Evolutionary conservation across 768 basidiomycete species (phyloP), one percentile per base, ranked within the genome.

Genomic region (Lactarius tabidus): DNA sequence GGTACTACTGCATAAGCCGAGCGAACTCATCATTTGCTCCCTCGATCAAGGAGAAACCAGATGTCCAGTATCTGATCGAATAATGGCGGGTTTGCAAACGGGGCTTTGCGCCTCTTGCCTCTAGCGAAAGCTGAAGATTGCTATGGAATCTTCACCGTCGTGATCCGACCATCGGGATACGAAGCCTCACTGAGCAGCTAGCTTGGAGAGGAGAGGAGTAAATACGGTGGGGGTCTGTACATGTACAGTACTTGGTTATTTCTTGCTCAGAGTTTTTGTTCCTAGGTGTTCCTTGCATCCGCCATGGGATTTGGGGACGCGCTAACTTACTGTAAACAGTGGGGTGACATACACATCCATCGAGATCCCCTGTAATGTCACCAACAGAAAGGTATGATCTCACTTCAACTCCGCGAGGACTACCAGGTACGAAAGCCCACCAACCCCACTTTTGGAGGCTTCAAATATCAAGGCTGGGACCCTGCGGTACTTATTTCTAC

Each of bases 101-200:
- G 48, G 48, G 48, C 48, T 31, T 38, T 26, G 4, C 23, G n/a
- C n/a, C n/a, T n/a, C n/a, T n/a, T n/a, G n/a, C n/a, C 26, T 36
- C 31, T 48, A 57, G 48, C 60, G 56, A 62, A 66, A 66, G 60
- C 65, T 62, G 60, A 62, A 66, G 65, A 66, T 66, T 51, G 36
- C 33, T 26, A 26, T 18, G 28, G 3, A 15, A 33, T 36, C 20
- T 54, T 31, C 53, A 18, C 35, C n/a, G 35, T 36, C n/a, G 20
- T 6, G 15, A n/a, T 7, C 31, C 45, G 43, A n/a, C 45, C 8
- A 10, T 33, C 23, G 26, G 48, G 9, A 17, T 55, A 56, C 43
- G 45, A n/a, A 33, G 43, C 62, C 20, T 26, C 57, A 31, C 28
- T 6, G 45, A 55, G 56, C 18, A 15, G 56, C 59, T 59, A 59